Base-by-base conservation (phyloP, 768 basidiomycete species). In the Leucocoprinus leucothites region DNA sequence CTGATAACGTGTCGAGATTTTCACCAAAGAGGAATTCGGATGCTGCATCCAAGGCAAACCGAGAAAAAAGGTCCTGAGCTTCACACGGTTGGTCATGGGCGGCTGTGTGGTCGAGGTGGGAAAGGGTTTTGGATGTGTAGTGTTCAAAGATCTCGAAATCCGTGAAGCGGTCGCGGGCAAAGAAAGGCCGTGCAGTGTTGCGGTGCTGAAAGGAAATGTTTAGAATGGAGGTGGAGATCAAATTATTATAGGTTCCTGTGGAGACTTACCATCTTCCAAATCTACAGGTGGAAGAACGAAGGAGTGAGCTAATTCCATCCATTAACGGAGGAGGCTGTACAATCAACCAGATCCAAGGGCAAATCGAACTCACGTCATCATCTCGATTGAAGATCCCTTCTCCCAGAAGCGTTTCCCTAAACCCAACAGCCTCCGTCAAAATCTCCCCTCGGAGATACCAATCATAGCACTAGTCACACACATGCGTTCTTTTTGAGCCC, bases 351-450 rank as follows among this genome's bases (percentile, higher is more conserved):
- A 16, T 18, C 3, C 14, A 16, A 42, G 28, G 50, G 36, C 26
- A 44, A 58, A 74, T 69, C 11, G 31, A 5, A 31, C 31, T 31
- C 64, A 82, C 84, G 68, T 84, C 81, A 61, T 86, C 87, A 65
- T 89, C 88, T 14, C 87, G 78, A 59, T 89, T 89, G 67, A 91
- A 91, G 36, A 91, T 89, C 1, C 88, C 87, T 58, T 80, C 74
- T 3, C 89, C 89, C n/a, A 90, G 73, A 64, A 88, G 85, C 9
- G 73, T 74, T 58, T 80, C 75, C 79, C 79, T 80, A 46, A 24
- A 21, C 16, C 31, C 38, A n/a, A n/a, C 16, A 38, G 16, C 38
- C 4, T 13, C 38, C 4, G 16, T n/a, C 16, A 38, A 21, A 25
- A 9, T n/a, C 16, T 31, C 11, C 6, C 5, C 9, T 45, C 44